Base-by-base conservation (phyloP, 1,139 yeast species). In the Pneumocystis murina region DNA sequence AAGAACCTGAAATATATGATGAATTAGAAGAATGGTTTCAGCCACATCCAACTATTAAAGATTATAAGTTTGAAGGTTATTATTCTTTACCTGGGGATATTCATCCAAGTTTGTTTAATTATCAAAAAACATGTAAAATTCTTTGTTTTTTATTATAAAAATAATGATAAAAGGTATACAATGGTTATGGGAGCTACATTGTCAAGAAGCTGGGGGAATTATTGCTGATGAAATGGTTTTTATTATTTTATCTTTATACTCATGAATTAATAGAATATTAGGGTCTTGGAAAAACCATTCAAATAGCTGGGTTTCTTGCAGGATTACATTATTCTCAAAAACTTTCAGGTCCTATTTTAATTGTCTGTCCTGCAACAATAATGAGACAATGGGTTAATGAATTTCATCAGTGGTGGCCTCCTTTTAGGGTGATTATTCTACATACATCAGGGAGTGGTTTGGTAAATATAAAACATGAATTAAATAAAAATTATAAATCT, bases 341-440 rank as follows among this genome's bases (percentile, higher is more conserved):
- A 63, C 75, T 92, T 4, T 80, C 82, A 30, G 86, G 86, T 61
- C 98, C 98, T 0, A 86, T 87, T 0, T 72, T 92, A 48, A 80
- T 92, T 58, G 97, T 92, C 0, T 95, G 96, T 66, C 98, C 98
- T 0, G 97, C 98, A 0, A 92, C 98, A 0, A 97, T 92, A 0
- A 78, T 92, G 80, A 86, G 84, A 67, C 98, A 92, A 72, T 92
- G 98, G 98, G 95, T 91, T 5, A 86, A 85, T 67, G 98, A 92
- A 73, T 84, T 92, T 64, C 98, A 92, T 70, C 80, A 86, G 62
- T 92, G 98, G 98, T 92, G 97, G 97, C 97, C 98, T 1, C 91
- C 97, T 0, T 78, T 94, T 38, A 75, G 98, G 65, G 84, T 92
- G 20, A 84, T 87, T 2, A 89, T 92, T 62, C 75, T 92, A 60